Percentiles rank a stretch among this genome's conserved stretches.
Conservation (phyloP, 352 stramenopile genomes). For the Achlya hypogyna region DNA sequence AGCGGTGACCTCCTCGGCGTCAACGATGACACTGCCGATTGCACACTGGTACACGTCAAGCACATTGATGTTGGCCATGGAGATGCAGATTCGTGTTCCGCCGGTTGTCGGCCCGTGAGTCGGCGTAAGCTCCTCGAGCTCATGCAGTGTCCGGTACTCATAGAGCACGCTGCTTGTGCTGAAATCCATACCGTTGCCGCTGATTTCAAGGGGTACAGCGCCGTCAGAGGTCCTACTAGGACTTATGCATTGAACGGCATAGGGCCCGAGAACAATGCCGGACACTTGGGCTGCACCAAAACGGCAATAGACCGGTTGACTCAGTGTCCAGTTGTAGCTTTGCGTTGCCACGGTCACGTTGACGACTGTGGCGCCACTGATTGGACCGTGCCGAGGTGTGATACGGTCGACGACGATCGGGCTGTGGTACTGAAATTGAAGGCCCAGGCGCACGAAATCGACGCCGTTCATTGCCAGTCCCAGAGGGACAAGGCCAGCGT, state of each 20-base stretch:
- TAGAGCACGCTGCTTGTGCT: conserved; percentile 36
- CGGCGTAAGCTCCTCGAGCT: conserved; percentile 28
- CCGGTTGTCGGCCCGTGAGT: conserved; percentile 34
- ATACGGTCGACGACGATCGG: conserved; percentile 32
- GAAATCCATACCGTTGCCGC: conserved; percentile 44
- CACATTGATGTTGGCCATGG: conserved; percentile 25
- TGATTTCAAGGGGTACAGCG: conserved; percentile 29
- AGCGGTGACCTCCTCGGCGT: conserved; percentile 37
- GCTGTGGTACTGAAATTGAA: conserved; percentile 36
- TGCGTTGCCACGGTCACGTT: conserved; percentile 32
- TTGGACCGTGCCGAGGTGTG: conserved; percentile 32
- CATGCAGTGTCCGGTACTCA: conserved; percentile 32
- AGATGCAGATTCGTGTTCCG: conserved; percentile 48
- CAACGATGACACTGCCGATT: conserved; percentile 37
- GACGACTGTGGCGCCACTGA: conserved; percentile 34
- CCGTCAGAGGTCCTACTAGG: background rate
- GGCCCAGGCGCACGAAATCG: conserved; percentile 5
- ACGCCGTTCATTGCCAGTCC: conserved; percentile 5
- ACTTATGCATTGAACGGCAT: background rate
- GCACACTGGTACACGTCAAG: conserved; percentile 35
- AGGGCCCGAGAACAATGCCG: conserved; percentile 22
- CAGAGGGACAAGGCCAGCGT: background rate
- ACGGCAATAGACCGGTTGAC: conserved; percentile 24
- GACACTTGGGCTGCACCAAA: conserved; percentile 30
- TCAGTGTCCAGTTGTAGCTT: background rate